Evolutionary conservation across 2,329 filamentous ascomycete genomes (phyloP), one percentile per base, ranked within the genome.

Genomic region (Ascochyta clinopodiicola): DNA sequence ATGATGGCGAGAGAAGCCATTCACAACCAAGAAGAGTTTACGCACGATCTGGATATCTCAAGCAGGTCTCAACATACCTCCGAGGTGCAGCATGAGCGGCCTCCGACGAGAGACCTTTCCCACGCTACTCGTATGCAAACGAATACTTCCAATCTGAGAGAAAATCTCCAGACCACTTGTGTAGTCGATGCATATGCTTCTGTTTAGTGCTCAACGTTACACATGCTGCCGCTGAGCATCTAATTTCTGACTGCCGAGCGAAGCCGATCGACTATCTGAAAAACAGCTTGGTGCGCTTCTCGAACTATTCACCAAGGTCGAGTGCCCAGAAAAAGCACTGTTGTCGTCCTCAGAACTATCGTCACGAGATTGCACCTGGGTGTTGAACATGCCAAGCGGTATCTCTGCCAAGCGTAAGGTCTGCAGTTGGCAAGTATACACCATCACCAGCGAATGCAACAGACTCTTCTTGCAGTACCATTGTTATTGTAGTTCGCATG

Each of bases 71-170:
- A 25, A 29, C 35, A 48, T 47, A 25, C 39, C 34, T 44, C 44
- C 32, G 15, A 27, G n/a, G 27, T 32, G 12, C 34, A 47, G 24
- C 44, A 38, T 25, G 32, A 53, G 51, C 32, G 44, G 38, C 44
- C 44, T 54, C 35, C 38, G 6, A 34, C 10, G 10, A 8, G 15
- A 21, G 6, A 17, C 8, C 12, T n/a, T 7, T 15, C 34, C 9
- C 37, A 35, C 13, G 12, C 12, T 13, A 6, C 12, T 19, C 21
- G 13, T 15, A 25, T 24, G 17, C 15, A 25, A 22, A n/a, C 3
- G 7, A 13, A 7, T 10, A 7, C 4, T 9, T 2, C 13, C 10
- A 9, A 22, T 21, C 3, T 27, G 8, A 31, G 4, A 43, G 9
- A 17, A 48, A 13, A n/a, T 27, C 7, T 42, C 37, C 29, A 17